Conservation (phyloP, 2,329 filamentous ascomycete species). For the Teratosphaeria gauchensis region DNA sequence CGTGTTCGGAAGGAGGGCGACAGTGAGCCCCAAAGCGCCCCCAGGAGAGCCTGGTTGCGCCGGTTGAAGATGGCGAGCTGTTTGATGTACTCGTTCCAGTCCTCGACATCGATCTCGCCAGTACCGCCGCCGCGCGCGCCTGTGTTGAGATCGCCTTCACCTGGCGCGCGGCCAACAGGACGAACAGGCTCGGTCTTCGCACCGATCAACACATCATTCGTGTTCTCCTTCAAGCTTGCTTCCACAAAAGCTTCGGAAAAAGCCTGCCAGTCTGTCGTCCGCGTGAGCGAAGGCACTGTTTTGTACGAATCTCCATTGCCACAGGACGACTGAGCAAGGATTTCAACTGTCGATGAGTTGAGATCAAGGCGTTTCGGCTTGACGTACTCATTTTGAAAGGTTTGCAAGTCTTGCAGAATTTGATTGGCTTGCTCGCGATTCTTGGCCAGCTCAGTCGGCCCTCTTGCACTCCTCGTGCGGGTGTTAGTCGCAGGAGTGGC, state of each 20-base stretch:
- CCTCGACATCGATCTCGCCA: conserved; percentile 16
- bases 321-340: conserved; percentile 21
- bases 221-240: conserved; percentile 23
- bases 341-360: conserved; percentile 19
- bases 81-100: conserved; percentile 26
- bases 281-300: conserved; percentile 8
- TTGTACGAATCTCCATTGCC: conserved; percentile 23
- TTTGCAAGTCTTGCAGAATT: conserved; percentile 12
- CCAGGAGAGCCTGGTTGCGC: conserved; percentile 20
- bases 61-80: conserved; percentile 24
- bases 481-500: conserved; percentile 1
- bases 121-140: neutral
- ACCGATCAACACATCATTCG: conserved; percentile 19
- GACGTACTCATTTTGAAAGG: conserved; percentile 20
- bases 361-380: conserved; percentile 17
- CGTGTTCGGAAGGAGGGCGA: conserved; percentile 17
- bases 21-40: conserved; percentile 15
- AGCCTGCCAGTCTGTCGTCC: conserved; percentile 16
- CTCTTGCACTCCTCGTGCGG: neutral
- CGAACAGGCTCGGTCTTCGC: conserved; percentile 19
- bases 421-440: conserved; percentile 8
- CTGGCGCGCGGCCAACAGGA: conserved; percentile 6
- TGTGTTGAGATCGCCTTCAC: neutral
- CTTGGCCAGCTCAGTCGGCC: neutral
- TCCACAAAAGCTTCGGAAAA: conserved; percentile 20